phyloP scores from a whole-genome alignment of 2,329 filamentous ascomycete genomes.

The Penicillium decumbens region DNA sequence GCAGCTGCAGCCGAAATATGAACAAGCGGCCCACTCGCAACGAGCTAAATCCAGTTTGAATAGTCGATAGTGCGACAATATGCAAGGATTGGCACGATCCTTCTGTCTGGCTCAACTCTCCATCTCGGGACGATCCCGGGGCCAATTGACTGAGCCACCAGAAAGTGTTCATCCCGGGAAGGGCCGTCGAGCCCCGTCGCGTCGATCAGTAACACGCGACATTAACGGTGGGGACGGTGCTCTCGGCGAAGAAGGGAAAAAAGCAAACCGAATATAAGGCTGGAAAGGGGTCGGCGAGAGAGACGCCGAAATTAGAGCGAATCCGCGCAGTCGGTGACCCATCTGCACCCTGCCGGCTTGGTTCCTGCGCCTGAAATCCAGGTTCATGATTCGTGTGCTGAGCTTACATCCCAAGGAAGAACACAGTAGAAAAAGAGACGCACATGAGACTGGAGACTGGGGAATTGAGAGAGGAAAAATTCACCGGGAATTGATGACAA shows the following conservation, averaged over 20 bases:
- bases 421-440: background rate
- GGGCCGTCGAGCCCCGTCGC: background rate
- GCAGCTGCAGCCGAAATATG: slow-evolving; percentile 17
- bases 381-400: too few relatives aligned
- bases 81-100: slow-evolving; percentile 14
- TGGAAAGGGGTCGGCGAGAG: background rate
- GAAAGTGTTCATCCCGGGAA: background rate
- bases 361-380: background rate
- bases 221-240: background rate
- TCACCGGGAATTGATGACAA: background rate
- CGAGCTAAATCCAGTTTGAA: slow-evolving; percentile 7
- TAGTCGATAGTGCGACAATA: slow-evolving; percentile 12
- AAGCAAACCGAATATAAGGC: background rate
- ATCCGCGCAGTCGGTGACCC: background rate
- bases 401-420: background rate
- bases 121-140: background rate
- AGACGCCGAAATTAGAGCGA: background rate
- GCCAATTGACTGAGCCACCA: background rate
- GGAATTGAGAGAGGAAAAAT: background rate
- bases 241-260: background rate
- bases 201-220: background rate
- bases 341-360: background rate
- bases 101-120: background rate
- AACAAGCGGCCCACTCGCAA: slow-evolving; percentile 12
- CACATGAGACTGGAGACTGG: background rate